Conservation (phyloP, 2,329 filamentous ascomycete genomes). For the Thermochaetoides dissita region DNA sequence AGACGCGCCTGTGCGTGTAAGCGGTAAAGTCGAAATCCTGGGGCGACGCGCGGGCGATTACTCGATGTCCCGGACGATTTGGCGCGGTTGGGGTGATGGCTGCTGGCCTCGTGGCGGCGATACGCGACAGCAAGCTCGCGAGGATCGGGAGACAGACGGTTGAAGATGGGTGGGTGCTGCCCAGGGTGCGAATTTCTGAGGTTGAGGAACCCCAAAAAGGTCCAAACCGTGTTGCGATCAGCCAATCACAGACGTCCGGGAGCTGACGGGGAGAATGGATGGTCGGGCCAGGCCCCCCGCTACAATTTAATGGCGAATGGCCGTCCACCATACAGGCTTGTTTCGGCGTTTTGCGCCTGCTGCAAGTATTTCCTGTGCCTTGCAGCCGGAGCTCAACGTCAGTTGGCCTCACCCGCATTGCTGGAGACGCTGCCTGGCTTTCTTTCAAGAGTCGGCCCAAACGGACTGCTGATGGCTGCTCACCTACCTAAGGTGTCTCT, state of each 20-base stretch:
- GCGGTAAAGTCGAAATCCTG: background rate
- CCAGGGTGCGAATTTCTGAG: conserved; percentile 16
- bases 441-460: no score
- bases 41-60: background rate
- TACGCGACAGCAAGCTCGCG: conserved; percentile 7
- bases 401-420: no score
- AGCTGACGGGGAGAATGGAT: no score
- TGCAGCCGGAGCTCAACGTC: no score
- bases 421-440: no score
- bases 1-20: conserved; percentile 31
- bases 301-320: no score
- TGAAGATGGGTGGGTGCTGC: conserved; percentile 13
- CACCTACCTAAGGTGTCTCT: no score
- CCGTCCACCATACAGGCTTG: no score
- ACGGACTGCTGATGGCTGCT: no score
- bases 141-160: conserved; percentile 7
- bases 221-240: conserved; percentile 14
- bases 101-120: conserved; percentile 9
- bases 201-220: conserved; percentile 16
- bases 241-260: conserved; percentile 12
- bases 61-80: conserved; percentile 4
- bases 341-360: no score
- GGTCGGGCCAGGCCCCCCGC: no score
- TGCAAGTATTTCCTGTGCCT: no score
- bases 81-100: conserved; percentile 8